Evolutionary conservation across 345 rosid species (phyloP).

Genomic region (Brassica cretica): DNA sequence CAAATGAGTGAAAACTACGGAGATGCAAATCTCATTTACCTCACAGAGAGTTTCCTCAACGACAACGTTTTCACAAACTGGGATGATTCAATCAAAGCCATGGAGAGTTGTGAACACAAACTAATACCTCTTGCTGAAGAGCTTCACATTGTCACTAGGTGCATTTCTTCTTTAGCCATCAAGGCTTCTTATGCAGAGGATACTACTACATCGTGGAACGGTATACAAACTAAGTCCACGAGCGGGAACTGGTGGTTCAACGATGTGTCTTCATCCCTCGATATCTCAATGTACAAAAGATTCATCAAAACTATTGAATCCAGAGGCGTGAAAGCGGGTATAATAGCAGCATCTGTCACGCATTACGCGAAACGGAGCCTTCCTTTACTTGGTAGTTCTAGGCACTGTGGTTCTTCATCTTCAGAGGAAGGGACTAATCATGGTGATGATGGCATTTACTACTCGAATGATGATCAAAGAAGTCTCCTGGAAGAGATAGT

Average conservation of each 20-base stretch:
- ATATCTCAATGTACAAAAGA: conserved; percentile 56
- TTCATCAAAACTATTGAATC: conserved; percentile 57
- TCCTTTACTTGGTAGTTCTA: conserved; percentile 53
- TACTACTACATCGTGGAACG: conserved; percentile 63
- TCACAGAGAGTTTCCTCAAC: conserved; percentile 65
- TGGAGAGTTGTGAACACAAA: conserved; percentile 61
- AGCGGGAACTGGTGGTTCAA: conserved; percentile 86
- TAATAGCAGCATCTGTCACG: conserved; percentile 60
- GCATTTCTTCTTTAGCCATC: conserved; percentile 72
- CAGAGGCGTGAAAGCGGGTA: conserved; percentile 56
- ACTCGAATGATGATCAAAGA: conserved; percentile 50
- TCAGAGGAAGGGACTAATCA: conserved; percentile 24
- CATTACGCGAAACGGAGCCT: conserved; percentile 70
- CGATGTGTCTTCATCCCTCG: conserved; percentile 59
- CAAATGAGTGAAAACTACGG: conserved; percentile 71
- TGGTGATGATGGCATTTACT: conserved; percentile 25
- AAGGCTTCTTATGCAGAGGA: conserved; percentile 64
- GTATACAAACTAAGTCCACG: conserved; percentile 46
- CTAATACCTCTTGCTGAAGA: conserved; percentile 68
- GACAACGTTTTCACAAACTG: conserved; percentile 54
- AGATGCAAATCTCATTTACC: conserved; percentile 68
- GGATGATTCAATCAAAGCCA: conserved; percentile 71
- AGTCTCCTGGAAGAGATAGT: conserved; percentile 74
- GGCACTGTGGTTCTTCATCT: conserved; percentile 53
- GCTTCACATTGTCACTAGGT: conserved; percentile 73